These are phyloP conservation scores for Cryptococcus wingfieldii DNA, from an alignment of 1,284 basidiomycete species.

Conservation along the genomic window DNA sequence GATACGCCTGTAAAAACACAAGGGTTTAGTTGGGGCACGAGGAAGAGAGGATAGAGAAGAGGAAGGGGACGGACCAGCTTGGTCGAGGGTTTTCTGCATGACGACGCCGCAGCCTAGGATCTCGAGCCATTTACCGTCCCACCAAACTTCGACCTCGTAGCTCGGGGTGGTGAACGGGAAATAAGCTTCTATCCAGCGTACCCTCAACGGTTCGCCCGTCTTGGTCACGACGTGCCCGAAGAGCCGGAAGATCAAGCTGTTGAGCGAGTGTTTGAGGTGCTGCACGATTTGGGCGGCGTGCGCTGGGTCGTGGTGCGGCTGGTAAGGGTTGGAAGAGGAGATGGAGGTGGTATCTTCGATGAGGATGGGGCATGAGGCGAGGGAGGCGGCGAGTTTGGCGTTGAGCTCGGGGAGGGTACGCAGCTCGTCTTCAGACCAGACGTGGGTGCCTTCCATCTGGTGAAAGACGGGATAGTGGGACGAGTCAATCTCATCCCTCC, in stretches of 20 bases:
- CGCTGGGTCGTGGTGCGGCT: slow-evolving; percentile 67
- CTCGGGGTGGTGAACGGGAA: slow-evolving; percentile 98
- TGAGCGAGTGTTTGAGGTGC: slow-evolving; percentile 89
- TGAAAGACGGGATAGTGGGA: slow-evolving; percentile 98
- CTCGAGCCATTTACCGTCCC: slow-evolving; percentile 94
- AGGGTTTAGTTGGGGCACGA: not conserved
- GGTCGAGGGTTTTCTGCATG: slow-evolving; percentile 78
- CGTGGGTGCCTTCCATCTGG: slow-evolving; percentile 92
- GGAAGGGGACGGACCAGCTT: slow-evolving; percentile 58
- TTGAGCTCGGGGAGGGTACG: slow-evolving; percentile 52
- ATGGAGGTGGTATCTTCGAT: slow-evolving; percentile 82
- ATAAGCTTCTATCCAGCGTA: slow-evolving; percentile 96
- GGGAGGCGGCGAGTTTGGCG: slow-evolving; percentile 57
- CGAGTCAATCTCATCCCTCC: slow-evolving; percentile 95
- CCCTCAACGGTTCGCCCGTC: slow-evolving; percentile 62
- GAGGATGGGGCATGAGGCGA: slow-evolving; percentile 66
- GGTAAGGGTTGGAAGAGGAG: slow-evolving; percentile 72
- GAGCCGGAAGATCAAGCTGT: slow-evolving; percentile 76
- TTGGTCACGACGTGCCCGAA: slow-evolving; percentile 62
- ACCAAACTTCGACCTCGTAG: slow-evolving; percentile 97
- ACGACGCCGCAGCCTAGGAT: slow-evolving; percentile 93
- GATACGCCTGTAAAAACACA: slow-evolving; percentile 57
- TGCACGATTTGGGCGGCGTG: slow-evolving; percentile 68
- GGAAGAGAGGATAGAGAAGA: not conserved
- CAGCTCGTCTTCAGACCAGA: slow-evolving; percentile 57